phyloP scores from a whole-genome alignment of 345 rosid species.

The Hevea brasiliensis region DNA sequence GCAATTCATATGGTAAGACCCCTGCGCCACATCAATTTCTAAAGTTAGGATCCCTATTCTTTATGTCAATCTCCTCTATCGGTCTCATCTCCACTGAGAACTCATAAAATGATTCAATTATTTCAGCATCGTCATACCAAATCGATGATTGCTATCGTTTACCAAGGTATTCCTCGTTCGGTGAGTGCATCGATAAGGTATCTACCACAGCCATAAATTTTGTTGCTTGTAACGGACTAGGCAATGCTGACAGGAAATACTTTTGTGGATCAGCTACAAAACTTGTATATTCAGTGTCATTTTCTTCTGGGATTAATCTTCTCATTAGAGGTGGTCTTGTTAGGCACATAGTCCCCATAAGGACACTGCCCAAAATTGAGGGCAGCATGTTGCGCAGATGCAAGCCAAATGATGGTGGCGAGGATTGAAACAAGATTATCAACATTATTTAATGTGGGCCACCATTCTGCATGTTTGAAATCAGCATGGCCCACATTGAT shows the following conservation, averaged over 20 bases:
- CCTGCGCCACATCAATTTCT: slow-evolving; percentile 92
- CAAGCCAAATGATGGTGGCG: slow-evolving; percentile 85
- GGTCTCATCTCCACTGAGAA: slow-evolving; percentile 67
- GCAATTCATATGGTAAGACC: slow-evolving; percentile 85
- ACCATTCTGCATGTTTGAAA: slow-evolving; percentile 66
- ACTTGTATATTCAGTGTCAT: slow-evolving; percentile 57
- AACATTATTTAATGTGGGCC: slow-evolving; percentile 61
- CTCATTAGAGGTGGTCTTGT: slow-evolving; percentile 90
- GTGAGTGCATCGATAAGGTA: slow-evolving; percentile 85
- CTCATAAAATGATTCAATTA: slow-evolving; percentile 66
- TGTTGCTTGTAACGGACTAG: slow-evolving; percentile 80
- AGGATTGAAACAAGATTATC: slow-evolving; percentile 64
- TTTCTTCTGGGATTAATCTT: slow-evolving; percentile 71
- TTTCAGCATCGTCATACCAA: slow-evolving; percentile 78
- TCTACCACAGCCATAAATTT: slow-evolving; percentile 97
- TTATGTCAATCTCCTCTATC: slow-evolving; percentile 82
- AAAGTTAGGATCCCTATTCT: slow-evolving; percentile 61
- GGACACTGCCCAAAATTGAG: slow-evolving; percentile 97
- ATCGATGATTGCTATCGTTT: slow-evolving; percentile 79
- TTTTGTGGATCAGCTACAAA: slow-evolving; percentile 76
- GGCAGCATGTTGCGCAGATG: slow-evolving; percentile 97
- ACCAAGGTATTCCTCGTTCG: slow-evolving; percentile 92
- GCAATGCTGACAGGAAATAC: slow-evolving; percentile 70
- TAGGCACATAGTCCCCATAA: slow-evolving; percentile 88
- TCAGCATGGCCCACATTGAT: slow-evolving; percentile 87